phyloP scores from a whole-genome alignment of 768 basidiomycete genomes.

The Tricholoma furcatifolium region DNA sequence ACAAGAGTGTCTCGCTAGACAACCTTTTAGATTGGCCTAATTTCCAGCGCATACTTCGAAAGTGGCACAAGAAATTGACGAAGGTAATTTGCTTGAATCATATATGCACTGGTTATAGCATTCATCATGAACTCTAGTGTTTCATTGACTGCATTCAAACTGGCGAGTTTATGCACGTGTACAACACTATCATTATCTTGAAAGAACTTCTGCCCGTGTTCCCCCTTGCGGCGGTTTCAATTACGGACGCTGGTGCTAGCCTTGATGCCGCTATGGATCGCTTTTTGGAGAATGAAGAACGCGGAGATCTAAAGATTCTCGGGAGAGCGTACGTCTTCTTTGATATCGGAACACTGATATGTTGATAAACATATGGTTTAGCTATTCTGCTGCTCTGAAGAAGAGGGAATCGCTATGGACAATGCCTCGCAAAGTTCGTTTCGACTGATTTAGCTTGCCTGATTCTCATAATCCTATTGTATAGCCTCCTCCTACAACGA shows the following conservation, averaged over 20 bases:
- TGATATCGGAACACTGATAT: neutral
- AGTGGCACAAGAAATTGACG: conserved; percentile 81
- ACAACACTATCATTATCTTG: conserved; percentile 92
- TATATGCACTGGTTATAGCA: neutral
- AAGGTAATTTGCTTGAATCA: conserved; percentile 44
- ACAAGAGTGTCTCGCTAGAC: conserved; percentile 43
- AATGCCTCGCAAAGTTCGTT: conserved; percentile 31
- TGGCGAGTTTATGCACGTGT: conserved; percentile 94
- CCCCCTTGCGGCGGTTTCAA: conserved; percentile 59
- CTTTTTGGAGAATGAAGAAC: conserved; percentile 72
- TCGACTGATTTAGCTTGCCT: neutral
- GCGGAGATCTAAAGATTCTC: conserved; percentile 81
- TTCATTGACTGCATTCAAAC: conserved; percentile 82
- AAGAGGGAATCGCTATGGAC: conserved; percentile 65
- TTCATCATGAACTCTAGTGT: conserved; percentile 43
- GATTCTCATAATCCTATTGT: neutral
- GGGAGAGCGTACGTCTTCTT: conserved; percentile 60
- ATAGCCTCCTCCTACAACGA: conserved; percentile 5
- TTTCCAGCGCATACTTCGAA: conserved; percentile 70
- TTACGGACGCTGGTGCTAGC: conserved; percentile 46
- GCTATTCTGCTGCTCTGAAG: conserved; percentile 74
- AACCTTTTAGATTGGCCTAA: conserved; percentile 68
- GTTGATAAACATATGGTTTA: conserved; percentile 22
- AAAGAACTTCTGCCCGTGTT: conserved; percentile 91
- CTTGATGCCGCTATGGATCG: conserved; percentile 63